Percentiles rank a stretch among this genome's conserved stretches.
phyloP scores from a whole-genome alignment of 2,329 filamentous ascomycete genomes.

The Laburnicola sp. region DNA sequence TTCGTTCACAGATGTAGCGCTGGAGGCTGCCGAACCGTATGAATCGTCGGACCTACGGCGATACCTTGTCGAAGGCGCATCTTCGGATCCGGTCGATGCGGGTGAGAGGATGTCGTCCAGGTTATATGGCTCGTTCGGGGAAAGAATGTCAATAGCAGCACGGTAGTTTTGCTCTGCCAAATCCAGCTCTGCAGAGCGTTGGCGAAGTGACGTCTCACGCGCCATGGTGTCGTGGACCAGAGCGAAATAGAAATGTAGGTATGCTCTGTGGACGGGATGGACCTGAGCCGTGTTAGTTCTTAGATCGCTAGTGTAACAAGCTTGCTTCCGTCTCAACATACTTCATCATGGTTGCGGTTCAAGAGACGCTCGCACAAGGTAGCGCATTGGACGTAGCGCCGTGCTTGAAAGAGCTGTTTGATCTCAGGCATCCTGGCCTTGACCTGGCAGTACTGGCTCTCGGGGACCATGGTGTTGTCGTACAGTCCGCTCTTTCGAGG shows the following conservation, averaged over 20 bases:
- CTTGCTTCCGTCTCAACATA: constrained; percentile 11
- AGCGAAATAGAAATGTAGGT: constrained; percentile 45
- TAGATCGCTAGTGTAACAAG: too few species aligned
- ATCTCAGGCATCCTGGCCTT: constrained; percentile 31
- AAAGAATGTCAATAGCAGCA: constrained; percentile 32
- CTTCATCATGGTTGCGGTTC: constrained; percentile 24
- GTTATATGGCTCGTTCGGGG: constrained; percentile 14
- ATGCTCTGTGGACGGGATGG: constrained; percentile 40
- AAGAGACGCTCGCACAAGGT: constrained; percentile 32
- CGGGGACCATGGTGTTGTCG: constrained; percentile 19
- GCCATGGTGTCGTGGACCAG: constrained; percentile 44
- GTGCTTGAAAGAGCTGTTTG: constrained; percentile 38
- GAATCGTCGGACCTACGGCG: constrained; percentile 25
- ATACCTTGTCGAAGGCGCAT: constrained; percentile 11
- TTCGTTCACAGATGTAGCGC: constrained; percentile 23
- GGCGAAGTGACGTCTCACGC: constrained; percentile 37
- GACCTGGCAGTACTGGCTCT: constrained; percentile 24
- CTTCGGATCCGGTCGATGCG: constrained; percentile 20
- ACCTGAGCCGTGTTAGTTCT: constrained; percentile 26
- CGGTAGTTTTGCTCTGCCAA: constrained; percentile 42
- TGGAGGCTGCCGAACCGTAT: constrained; percentile 26
- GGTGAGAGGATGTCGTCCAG: constrained; percentile 25
- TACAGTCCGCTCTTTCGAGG: neutral
- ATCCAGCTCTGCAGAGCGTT: constrained; percentile 36
- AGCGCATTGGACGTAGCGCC: constrained; percentile 44